Evolutionary conservation across 768 basidiomycete species (phyloP), one percentile per base, ranked within the genome.

Genomic region (Collybia sp.): DNA sequence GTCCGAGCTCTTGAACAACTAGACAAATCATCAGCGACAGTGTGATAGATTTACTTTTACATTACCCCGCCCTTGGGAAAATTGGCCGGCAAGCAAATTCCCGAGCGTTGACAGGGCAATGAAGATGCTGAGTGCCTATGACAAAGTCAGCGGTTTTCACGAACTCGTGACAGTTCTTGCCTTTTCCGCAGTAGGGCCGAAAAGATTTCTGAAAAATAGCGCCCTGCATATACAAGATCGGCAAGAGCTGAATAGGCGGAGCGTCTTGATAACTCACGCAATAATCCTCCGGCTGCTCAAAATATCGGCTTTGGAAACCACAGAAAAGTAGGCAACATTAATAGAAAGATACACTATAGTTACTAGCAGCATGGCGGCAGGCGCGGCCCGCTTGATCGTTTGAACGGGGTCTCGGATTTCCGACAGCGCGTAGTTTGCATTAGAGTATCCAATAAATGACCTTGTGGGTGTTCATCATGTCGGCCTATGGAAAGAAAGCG

Each of bases 1-100:
- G 71, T 0, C 85, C 86, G 3, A 87, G 69, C 58, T 87, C 85
- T 57, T 88, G 86, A 9, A 85, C 73, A 9, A 86, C 84, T 85
- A 52, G 9, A 8, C 6, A 1, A 38, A 15, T 35, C 13, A 10
- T 37, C n/a, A 37, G 35, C 3, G 10, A 31, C 8, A 2, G n/a
- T 37, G 15, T 12, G 12, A 25, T 25, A 32, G 20, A 19, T 33
- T 18, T 31, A n/a, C 25, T n/a, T 31, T 16, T 17, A 15, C 20
- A 62, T 5, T 52, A 83, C 85, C 77, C 72, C 85, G 69, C 12
- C 82, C 81, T 57, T 86, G 82, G 1, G 76, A 60, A 55, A 87
- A 89, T 47, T 83, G 71, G 1, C 80, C 72, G 0, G 83, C 71
- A 6, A 87, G 64, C 2, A 85, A 61, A 45, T 83, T 85, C 2